A percentile compares a stretch with the other conserved stretches of the same genome.
Conservation (phyloP, 345 rosid genomes). For the Toxicodendron radicans region DNA sequence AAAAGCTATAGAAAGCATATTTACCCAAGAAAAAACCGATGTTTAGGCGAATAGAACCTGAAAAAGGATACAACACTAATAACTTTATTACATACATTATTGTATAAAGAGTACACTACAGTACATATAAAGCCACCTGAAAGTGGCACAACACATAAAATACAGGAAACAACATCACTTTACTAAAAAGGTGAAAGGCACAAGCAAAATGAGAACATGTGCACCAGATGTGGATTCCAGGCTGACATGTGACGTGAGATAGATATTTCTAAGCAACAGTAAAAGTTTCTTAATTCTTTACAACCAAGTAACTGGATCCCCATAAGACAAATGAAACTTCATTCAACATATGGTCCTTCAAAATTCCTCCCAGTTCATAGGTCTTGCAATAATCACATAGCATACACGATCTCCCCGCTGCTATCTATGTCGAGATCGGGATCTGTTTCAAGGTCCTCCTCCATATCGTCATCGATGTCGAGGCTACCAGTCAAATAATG, state of each 20-base stretch:
- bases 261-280: neutral
- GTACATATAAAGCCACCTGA: conserved; percentile 12
- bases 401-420: conserved; percentile 94
- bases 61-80: neutral
- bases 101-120: conserved; percentile 11
- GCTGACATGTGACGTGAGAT: neutral
- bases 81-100: conserved; percentile 11
- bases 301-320: neutral
- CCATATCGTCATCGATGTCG: conserved; percentile 94
- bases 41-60: neutral
- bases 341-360: neutral
- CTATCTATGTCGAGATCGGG: conserved; percentile 93
- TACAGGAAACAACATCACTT: conserved; percentile 20
- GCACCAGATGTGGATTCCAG: neutral
- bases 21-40: neutral
- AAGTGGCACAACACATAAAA: neutral
- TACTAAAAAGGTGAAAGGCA: conserved; percentile 5
- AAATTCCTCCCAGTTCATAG: neutral
- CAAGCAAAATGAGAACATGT: neutral
- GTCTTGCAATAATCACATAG: conserved; percentile 47
- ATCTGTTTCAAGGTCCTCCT: conserved; percentile 87
- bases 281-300: neutral
- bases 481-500: conserved; percentile 76
- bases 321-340: neutral
- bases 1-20: neutral